A percentile compares a stretch with the other conserved stretches of the same genome.
Evolutionary conservation across 257 asterid genomes (phyloP).

Genomic region (Avicennia marina): DNA sequence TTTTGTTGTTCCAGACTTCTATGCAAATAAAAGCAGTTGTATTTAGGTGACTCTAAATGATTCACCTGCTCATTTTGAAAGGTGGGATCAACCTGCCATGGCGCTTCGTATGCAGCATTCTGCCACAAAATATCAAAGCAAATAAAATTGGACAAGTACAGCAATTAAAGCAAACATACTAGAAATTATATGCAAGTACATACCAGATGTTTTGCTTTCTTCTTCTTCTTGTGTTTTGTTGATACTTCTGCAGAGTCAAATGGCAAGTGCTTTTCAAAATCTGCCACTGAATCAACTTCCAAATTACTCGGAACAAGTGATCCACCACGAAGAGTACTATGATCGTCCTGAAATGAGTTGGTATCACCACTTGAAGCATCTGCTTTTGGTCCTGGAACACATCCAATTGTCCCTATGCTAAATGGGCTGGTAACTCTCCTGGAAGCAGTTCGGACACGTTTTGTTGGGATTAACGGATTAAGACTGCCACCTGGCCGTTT

Average conservation of each 20-base stretch:
- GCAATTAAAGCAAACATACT: neutral
- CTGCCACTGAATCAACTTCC: constrained; percentile 76
- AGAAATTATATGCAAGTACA: constrained; percentile 7
- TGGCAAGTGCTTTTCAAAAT: constrained; percentile 64
- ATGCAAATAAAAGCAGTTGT: neutral
- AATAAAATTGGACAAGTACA: constrained; percentile 15
- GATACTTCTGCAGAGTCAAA: constrained; percentile 67
- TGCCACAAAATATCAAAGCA: constrained; percentile 28
- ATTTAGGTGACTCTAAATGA: constrained; percentile 18
- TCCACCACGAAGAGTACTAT: constrained; percentile 68
- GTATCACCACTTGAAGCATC: constrained; percentile 98
- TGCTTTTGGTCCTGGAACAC: constrained; percentile 61
- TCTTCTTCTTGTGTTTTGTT: constrained; percentile 75
- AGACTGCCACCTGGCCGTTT: constrained; percentile 74
- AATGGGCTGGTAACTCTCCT: constrained; percentile 82
- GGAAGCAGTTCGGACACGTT: constrained; percentile 83
- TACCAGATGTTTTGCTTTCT: constrained; percentile 80
- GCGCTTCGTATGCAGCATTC: constrained; percentile 63
- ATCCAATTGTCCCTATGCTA: constrained; percentile 67
- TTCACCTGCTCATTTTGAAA: constrained; percentile 84
- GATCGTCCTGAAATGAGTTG: constrained; percentile 92
- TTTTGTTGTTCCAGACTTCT: too few relatives aligned
- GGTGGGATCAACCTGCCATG: constrained; percentile 70
- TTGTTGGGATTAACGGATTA: constrained; percentile 83
- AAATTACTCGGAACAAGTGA: constrained; percentile 45